These are phyloP conservation scores for Pinus albicaulis DNA, from an alignment of 75 land plant genomes.

Conservation along the genomic window DNA sequence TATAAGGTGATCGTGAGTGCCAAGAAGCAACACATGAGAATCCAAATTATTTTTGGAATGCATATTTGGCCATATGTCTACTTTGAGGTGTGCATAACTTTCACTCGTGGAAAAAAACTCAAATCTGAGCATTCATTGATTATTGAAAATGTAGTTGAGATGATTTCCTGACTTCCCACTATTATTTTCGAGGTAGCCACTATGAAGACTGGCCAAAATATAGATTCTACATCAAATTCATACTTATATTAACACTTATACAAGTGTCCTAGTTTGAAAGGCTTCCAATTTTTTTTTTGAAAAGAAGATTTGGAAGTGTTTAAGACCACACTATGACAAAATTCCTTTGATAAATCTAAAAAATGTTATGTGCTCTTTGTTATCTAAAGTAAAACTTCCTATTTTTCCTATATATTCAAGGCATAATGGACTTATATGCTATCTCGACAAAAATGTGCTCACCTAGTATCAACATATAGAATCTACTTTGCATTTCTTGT, in stretches of 20 bases:
- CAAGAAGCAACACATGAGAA: conserved; percentile 73
- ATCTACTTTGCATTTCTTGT: conserved; percentile 42
- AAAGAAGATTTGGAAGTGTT: neutral
- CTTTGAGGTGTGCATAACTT: conserved; percentile 27
- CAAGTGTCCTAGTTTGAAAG: neutral
- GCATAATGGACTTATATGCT: neutral
- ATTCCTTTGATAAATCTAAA: too few species aligned
- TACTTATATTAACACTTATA: neutral
- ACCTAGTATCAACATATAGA: conserved; percentile 78
- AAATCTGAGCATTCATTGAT: conserved; percentile 75
- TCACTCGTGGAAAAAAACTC: conserved; percentile 85
- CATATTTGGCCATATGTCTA: conserved; percentile 82
- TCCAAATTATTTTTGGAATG: conserved; percentile 93
- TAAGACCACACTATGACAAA: neutral
- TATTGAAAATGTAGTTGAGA: conserved; percentile 84
- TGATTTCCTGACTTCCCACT: conserved; percentile 94
- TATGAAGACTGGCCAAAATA: conserved; percentile 78
- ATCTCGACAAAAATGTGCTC: neutral
- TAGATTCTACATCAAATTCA: conserved; percentile 42
- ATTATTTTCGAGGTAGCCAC: conserved; percentile 78
- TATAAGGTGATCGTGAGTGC: conserved; percentile 71
- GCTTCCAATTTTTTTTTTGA: neutral
- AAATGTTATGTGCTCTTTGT: neutral
- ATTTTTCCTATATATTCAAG: too few species aligned
- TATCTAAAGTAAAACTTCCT: neutral